A percentile compares a stretch with the other conserved stretches of the same genome.
Evolutionary conservation across 805 yeast genomes (phyloP).

Genomic region (Wickerhamomyces kurtzmanii): DNA sequence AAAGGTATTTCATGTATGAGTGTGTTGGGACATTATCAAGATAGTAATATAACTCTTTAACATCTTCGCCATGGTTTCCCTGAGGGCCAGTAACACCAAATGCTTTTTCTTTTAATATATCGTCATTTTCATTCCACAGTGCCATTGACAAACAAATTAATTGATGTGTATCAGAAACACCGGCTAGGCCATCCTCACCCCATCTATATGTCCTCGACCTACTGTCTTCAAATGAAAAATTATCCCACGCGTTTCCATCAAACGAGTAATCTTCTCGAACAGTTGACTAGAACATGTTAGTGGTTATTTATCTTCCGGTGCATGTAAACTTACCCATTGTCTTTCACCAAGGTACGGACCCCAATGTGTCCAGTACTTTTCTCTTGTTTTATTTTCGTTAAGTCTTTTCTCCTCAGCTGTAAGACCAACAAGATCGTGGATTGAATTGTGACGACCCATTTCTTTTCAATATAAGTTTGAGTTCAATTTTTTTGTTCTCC

Average conservation of each 20-base stretch:
- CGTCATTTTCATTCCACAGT: conserved; percentile 87
- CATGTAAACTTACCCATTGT: conserved; percentile 43
- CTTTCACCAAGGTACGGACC: conserved; percentile 88
- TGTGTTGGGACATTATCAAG: conserved; percentile 91
- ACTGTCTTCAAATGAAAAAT: conserved; percentile 80
- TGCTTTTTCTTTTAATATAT: conserved; percentile 72
- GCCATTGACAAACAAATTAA: conserved; percentile 70
- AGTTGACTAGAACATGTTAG: conserved; percentile 33
- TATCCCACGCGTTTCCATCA: conserved; percentile 86
- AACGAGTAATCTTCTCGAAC: conserved; percentile 83
- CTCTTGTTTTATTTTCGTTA: conserved; percentile 20
- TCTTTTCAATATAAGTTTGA: no score
- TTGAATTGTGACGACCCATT: no score
- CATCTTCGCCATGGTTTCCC: conserved; percentile 96
- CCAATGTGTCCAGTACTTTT: conserved; percentile 75
- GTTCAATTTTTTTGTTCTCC: no score
- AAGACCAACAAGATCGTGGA: conserved; percentile 16
- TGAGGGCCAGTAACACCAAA: conserved; percentile 88
- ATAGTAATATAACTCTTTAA: conserved; percentile 76
- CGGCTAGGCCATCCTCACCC: conserved; percentile 96
- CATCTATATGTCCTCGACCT: conserved; percentile 76
- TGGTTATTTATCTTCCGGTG: neutral
- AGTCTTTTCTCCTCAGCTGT: conserved; percentile 25
- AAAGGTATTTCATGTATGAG: conserved; percentile 82
- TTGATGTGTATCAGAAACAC: conserved; percentile 80